Base-by-base conservation (phyloP, 2,329 filamentous ascomycete genomes). In the Talaromyces piceae region DNA sequence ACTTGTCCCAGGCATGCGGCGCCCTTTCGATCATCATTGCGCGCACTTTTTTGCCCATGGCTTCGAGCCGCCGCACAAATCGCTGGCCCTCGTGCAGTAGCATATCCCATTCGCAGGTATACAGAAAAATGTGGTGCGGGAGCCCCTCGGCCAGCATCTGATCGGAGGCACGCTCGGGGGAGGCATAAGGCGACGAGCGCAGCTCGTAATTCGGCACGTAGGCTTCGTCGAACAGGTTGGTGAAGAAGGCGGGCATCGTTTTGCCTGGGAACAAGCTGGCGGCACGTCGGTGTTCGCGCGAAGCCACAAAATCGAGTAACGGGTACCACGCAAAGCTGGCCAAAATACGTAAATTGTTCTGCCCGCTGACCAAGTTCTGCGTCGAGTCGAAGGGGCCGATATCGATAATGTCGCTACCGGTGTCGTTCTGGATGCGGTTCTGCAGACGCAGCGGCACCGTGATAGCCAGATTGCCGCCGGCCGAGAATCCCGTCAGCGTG, bases 81-180 rank as follows among this genome's bases (percentile, higher is more conserved):
- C 57, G 54, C 55, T 73, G 67, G 5, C 79, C 81, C 61, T 84
- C 81, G 12, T 76, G 74, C n/a, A 83, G 70, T 12, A 84, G 68
- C 81, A 84, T 84, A 60, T 84, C 81, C 77, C 78, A 84, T 61
- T 84, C 81, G 62, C 81, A 84, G 41, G 80, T 77, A 60, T 79
- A 81, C 57, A 84, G 66, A 52, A 82, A 79, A 44, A 84, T 76
- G 52, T 83, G 76, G n/a, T 77, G 69, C 0, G 81, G 81, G 1
- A 84, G 63, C 2, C 72, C 73, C 20, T 73, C 72, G 25, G 64
- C 60, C n/a, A 84, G 72, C 59, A 80, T 74, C 25, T 72, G 64
- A 18, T 76, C 72, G 0, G 77, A 71, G 1, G 81, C 81, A 8
- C 78, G 73, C 27, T 77, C 77, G 0, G 81, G 81, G 6, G 74